Conservation (phyloP, 805 yeast species). For the Metschnikowia sp. region DNA sequence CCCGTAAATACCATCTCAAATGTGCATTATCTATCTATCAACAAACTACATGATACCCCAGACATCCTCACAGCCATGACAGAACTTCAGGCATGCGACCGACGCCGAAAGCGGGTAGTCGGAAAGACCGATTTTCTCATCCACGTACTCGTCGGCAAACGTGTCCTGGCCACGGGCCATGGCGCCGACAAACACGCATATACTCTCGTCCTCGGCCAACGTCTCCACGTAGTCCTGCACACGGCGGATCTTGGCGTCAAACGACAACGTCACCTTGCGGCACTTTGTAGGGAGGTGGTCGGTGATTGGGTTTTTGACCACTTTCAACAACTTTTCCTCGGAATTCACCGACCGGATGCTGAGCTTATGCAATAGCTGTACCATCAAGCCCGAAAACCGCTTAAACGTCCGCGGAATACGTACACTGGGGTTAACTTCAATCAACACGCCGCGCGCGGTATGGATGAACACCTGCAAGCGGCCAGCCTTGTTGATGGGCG, state of each 20-base stretch:
- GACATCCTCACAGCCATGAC: constrained; percentile 98
- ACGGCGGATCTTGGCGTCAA: constrained; percentile 83
- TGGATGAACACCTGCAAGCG: constrained; percentile 93
- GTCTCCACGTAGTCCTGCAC: constrained; percentile 84
- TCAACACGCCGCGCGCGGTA: constrained; percentile 89
- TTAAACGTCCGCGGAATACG: constrained; percentile 98
- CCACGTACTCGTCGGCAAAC: constrained; percentile 95
- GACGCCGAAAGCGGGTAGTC: constrained; percentile 96
- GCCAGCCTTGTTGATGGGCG: constrained; percentile 98
- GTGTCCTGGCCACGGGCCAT: constrained; percentile 98
- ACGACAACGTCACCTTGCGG: constrained; percentile 86
- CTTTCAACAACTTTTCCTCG: constrained; percentile 89
- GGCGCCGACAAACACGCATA: constrained; percentile 98
- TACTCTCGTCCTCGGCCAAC: constrained; percentile 83
- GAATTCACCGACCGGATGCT: constrained; percentile 93
- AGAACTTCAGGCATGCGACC: constrained; percentile 96
- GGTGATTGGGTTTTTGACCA: constrained; percentile 94
- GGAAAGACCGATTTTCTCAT: constrained; percentile 93
- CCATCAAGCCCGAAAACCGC: constrained; percentile 97
- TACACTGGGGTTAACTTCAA: constrained; percentile 94
- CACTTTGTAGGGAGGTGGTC: constrained; percentile 97
- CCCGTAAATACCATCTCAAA: no score
- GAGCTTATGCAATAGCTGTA: constrained; percentile 86
- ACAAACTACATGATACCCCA: constrained; percentile 62
- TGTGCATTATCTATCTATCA: neutral